phyloP scores from a whole-genome alignment of 2,329 filamentous ascomycete genomes.

The Monosporascus ibericus region DNA sequence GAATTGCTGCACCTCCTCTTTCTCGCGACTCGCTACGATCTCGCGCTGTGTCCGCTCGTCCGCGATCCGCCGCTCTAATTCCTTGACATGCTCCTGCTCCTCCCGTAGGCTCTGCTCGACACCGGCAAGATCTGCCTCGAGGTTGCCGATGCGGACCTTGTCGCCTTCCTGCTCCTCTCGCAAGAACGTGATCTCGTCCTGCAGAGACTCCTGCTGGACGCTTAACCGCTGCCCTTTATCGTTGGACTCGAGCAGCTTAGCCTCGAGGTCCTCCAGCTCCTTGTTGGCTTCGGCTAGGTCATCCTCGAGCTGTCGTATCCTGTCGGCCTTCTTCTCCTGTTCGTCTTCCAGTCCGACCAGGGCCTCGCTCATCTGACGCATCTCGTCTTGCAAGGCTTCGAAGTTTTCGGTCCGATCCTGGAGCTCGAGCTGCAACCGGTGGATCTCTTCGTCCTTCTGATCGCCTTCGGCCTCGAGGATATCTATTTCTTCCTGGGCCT shows the following conservation, averaged over 20 bases:
- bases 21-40: slow-evolving; percentile 78
- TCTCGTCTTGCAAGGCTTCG: slow-evolving; percentile 84
- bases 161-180: slow-evolving; percentile 95
- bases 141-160: slow-evolving; percentile 94
- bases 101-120: slow-evolving; percentile 76
- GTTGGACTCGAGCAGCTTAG: slow-evolving; percentile 76
- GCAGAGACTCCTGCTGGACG: slow-evolving; percentile 87
- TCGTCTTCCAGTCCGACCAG: slow-evolving; percentile 86
- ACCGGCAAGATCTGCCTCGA: slow-evolving; percentile 76
- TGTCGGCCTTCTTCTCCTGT: slow-evolving; percentile 68
- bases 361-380: slow-evolving; percentile 84
- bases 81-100: slow-evolving; percentile 69
- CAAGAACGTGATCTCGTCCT: slow-evolving; percentile 89
- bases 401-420: slow-evolving; percentile 80
- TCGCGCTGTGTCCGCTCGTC: slow-evolving; percentile 83
- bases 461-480: slow-evolving; percentile 66
- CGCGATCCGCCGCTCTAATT: slow-evolving; percentile 68
- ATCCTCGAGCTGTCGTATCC: slow-evolving; percentile 75
- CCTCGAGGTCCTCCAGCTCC: slow-evolving; percentile 81
- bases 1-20: slow-evolving; percentile 90
- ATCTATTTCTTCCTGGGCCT: slow-evolving; percentile 62
- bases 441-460: slow-evolving; percentile 63
- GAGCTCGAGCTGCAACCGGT: slow-evolving; percentile 65
- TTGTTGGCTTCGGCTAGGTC: slow-evolving; percentile 79
- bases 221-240: slow-evolving; percentile 81